Conservation (phyloP, 2,329 filamentous ascomycete species). For the Epichloe aotearoae region DNA sequence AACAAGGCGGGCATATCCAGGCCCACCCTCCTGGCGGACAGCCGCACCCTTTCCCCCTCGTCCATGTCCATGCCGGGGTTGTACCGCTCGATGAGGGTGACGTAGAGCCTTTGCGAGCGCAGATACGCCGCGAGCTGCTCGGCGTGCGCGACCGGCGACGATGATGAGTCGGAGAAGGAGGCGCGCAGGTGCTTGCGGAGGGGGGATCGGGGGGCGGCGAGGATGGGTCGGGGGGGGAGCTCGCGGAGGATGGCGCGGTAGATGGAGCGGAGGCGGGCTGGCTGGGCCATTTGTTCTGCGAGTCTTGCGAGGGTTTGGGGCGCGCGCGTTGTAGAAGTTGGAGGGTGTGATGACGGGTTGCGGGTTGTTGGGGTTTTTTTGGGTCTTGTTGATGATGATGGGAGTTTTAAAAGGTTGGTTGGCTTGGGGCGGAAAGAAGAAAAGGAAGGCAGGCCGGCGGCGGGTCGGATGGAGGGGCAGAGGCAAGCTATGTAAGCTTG, state of each 20-base stretch:
- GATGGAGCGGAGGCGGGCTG: constrained; percentile 52
- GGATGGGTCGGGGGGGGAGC: constrained; percentile 51
- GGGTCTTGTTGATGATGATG: too few species aligned
- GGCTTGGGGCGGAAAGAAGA: too few species aligned
- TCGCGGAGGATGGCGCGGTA: constrained; percentile 86
- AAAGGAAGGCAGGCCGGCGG: too few species aligned
- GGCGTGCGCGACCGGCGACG: constrained; percentile 24
- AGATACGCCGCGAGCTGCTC: constrained; percentile 72
- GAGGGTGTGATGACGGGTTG: too few species aligned
- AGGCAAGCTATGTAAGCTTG: too few species aligned
- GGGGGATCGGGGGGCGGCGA: constrained; percentile 43
- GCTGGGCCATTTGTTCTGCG: neutral
- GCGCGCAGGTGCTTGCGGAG: constrained; percentile 19
- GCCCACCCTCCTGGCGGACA: constrained; percentile 78
- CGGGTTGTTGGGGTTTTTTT: too few species aligned
- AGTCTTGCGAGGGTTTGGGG: constrained; percentile 4
- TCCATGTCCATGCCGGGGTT: constrained; percentile 87
- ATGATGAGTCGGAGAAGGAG: constrained; percentile 14
- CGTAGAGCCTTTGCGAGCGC: constrained; percentile 73
- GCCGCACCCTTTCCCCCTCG: constrained; percentile 67
- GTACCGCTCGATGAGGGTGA: constrained; percentile 73
- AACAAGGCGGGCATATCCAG: constrained; percentile 71
- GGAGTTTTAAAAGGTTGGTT: too few species aligned
- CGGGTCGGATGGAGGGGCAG: too few species aligned
- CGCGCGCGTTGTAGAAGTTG: neutral